A percentile compares a stretch with the other conserved stretches of the same genome.
Conservation (phyloP, 306 rosid species). For the Herpetospermum pedunculosum region DNA sequence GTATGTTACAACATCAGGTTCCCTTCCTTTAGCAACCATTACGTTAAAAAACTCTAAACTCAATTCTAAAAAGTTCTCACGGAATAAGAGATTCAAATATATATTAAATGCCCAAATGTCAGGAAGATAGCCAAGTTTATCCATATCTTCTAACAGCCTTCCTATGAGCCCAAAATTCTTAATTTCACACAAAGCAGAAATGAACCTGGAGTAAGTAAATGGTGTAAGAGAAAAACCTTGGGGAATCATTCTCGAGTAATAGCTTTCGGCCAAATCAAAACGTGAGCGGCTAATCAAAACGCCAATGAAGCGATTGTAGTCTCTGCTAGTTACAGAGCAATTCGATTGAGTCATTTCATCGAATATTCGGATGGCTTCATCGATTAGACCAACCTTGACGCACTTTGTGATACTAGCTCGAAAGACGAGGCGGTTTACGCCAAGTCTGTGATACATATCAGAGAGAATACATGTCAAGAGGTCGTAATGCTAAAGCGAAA, state of each 20-base stretch:
- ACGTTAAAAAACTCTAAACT: slow-evolving; percentile 34
- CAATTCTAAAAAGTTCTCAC: slow-evolving; percentile 30
- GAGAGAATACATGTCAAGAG: slow-evolving; percentile 39
- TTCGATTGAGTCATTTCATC: slow-evolving; percentile 74
- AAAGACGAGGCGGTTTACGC: slow-evolving; percentile 67
- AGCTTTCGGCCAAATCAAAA: slow-evolving; percentile 59
- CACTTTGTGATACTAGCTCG: slow-evolving; percentile 46
- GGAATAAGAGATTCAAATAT: slow-evolving; percentile 48
- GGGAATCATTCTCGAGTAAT: slow-evolving; percentile 57
- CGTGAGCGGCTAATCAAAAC: slow-evolving; percentile 58
- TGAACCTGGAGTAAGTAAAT: slow-evolving; percentile 87
- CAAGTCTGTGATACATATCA: slow-evolving; percentile 72
- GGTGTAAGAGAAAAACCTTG: slow-evolving; percentile 68
- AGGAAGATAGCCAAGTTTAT: slow-evolving; percentile 40
- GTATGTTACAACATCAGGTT: slow-evolving; percentile 59
- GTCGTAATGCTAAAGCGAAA: slow-evolving; percentile 6
- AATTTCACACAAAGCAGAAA: slow-evolving; percentile 53
- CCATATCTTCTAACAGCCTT: slow-evolving; percentile 52
- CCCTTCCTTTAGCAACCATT: slow-evolving; percentile 50
- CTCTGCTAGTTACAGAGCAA: slow-evolving; percentile 61
- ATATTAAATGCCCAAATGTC: slow-evolving; percentile 90
- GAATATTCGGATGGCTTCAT: slow-evolving; percentile 65
- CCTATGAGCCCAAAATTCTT: slow-evolving; percentile 41
- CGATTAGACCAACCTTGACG: slow-evolving; percentile 61
- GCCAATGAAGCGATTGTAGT: slow-evolving; percentile 86